Conservation (phyloP, 2,329 filamentous ascomycete species). For the Ophiostoma himal-ulmi region DNA sequence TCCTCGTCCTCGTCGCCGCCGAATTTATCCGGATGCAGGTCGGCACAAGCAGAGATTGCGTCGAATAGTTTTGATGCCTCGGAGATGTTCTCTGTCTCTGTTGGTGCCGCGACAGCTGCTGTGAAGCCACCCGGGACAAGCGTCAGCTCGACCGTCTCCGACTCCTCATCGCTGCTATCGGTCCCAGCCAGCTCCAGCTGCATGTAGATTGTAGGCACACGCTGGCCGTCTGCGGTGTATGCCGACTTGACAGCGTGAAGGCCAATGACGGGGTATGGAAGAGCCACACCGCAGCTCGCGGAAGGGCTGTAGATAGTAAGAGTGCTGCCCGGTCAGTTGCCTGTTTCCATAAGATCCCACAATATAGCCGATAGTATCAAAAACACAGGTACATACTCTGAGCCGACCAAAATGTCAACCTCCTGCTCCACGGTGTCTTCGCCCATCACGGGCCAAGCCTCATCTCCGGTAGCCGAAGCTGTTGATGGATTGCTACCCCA, state of each 20-base stretch:
- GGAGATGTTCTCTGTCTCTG: slow-evolving; percentile 27
- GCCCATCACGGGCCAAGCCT: slow-evolving; percentile 29
- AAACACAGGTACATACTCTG: slow-evolving; percentile 44
- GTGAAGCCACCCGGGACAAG: slow-evolving; percentile 47
- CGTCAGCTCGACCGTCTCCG: slow-evolving; percentile 61
- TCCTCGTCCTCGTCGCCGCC: slow-evolving; percentile 50
- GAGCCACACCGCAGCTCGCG: slow-evolving; percentile 55
- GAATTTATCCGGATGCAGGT: slow-evolving; percentile 67
- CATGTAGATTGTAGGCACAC: slow-evolving; percentile 55
- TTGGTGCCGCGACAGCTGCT: slow-evolving; percentile 19
- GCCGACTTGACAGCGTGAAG: slow-evolving; percentile 68
- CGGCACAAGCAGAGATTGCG: slow-evolving; percentile 67
- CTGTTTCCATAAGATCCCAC: not conserved
- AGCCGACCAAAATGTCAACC: slow-evolving; percentile 54
- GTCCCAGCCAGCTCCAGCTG: slow-evolving; percentile 60
- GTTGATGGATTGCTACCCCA: slow-evolving; percentile 42
- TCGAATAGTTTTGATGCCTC: slow-evolving; percentile 52
- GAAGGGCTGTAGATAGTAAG: slow-evolving; percentile 59
- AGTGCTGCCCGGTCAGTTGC: slow-evolving; percentile 35
- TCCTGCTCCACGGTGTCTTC: slow-evolving; percentile 41
- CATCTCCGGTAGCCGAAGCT: slow-evolving; percentile 33
- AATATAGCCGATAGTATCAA: not conserved
- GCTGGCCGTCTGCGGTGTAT: slow-evolving; percentile 32
- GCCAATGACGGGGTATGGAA: slow-evolving; percentile 68
- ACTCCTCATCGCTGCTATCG: slow-evolving; percentile 50